These are phyloP conservation scores for Shiraia sp. DNA, from an alignment of 2,329 filamentous ascomycete species.

Conservation along the genomic window DNA sequence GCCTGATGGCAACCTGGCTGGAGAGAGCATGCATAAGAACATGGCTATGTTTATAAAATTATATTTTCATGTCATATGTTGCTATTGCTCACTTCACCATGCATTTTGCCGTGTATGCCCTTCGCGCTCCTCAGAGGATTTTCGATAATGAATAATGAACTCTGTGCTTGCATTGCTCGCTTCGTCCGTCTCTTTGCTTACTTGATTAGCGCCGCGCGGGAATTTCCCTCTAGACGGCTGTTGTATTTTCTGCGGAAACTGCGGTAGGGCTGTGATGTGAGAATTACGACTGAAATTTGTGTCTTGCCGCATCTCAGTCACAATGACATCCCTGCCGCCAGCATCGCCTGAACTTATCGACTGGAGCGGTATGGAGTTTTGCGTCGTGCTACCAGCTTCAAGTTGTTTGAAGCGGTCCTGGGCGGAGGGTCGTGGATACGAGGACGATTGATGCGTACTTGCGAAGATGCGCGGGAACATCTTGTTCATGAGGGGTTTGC, in stretches of 20 bases:
- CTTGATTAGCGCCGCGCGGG: background rate
- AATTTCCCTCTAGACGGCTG: too few species aligned
- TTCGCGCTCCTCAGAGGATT: too few species aligned
- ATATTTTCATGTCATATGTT: too few species aligned
- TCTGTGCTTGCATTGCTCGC: background rate
- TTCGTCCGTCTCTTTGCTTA: background rate
- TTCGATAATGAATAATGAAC: background rate
- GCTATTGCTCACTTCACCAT: too few species aligned
- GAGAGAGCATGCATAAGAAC: too few species aligned
- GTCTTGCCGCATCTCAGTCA: background rate
- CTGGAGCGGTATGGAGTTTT: background rate
- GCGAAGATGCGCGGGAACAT: constrained; percentile 33
- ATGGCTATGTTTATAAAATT: too few species aligned
- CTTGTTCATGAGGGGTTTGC: constrained; percentile 35
- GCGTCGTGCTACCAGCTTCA: background rate
- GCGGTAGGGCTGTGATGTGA: background rate
- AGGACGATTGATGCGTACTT: constrained; percentile 10
- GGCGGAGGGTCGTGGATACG: constrained; percentile 8
- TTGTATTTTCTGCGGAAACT: background rate
- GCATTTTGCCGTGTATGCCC: too few species aligned
- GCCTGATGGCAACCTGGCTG: too few species aligned
- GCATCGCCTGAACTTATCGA: constrained; percentile 1
- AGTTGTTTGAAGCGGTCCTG: background rate
- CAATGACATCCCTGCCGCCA: background rate
- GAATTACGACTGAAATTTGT: background rate